These are phyloP conservation scores for Botrytis pseudocinerea DNA, from an alignment of 2,329 filamentous ascomycete species.

Conservation along the genomic window DNA sequence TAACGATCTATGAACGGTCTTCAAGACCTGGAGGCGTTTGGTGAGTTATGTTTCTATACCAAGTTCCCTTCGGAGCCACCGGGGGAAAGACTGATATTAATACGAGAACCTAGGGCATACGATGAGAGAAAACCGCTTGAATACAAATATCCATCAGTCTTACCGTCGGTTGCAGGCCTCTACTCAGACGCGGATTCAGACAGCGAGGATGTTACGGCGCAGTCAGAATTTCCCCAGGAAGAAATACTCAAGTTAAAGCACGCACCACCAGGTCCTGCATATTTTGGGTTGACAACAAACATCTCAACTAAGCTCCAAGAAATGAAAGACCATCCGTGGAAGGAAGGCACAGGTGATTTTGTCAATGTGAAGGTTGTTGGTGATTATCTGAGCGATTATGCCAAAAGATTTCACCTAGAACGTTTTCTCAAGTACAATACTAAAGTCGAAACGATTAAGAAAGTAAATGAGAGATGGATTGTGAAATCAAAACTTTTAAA, in stretches of 20 bases:
- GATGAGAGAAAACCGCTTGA: slow-evolving; percentile 33
- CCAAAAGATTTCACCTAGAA: slow-evolving; percentile 29
- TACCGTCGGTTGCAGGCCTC: slow-evolving; percentile 31
- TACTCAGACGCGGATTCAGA: slow-evolving; percentile 21
- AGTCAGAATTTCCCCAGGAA: background rate
- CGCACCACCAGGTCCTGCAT: slow-evolving; percentile 37
- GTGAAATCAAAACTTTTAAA: slow-evolving; percentile 28
- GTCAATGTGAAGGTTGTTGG: slow-evolving; percentile 33
- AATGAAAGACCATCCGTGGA: slow-evolving; percentile 34
- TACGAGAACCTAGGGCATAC: slow-evolving; percentile 31
- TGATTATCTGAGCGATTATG: slow-evolving; percentile 32
- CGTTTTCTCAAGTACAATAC: slow-evolving; percentile 32
- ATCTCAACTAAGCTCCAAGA: slow-evolving; percentile 34
- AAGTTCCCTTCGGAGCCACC: background rate
- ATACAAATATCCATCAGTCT: slow-evolving; percentile 32
- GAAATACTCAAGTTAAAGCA: slow-evolving; percentile 28
- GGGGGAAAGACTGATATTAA: background rate
- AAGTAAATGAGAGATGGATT: slow-evolving; percentile 31
- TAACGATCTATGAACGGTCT: slow-evolving; percentile 56
- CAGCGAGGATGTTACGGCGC: background rate
- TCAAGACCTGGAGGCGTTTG: slow-evolving; percentile 56
- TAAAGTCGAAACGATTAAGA: slow-evolving; percentile 33
- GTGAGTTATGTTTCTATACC: slow-evolving; percentile 33
- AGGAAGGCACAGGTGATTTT: slow-evolving; percentile 33
- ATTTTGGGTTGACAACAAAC: slow-evolving; percentile 36